These are phyloP conservation scores for Zelonia costaricensis DNA, from an alignment of 208 protist genomes.

Conservation along the genomic window DNA sequence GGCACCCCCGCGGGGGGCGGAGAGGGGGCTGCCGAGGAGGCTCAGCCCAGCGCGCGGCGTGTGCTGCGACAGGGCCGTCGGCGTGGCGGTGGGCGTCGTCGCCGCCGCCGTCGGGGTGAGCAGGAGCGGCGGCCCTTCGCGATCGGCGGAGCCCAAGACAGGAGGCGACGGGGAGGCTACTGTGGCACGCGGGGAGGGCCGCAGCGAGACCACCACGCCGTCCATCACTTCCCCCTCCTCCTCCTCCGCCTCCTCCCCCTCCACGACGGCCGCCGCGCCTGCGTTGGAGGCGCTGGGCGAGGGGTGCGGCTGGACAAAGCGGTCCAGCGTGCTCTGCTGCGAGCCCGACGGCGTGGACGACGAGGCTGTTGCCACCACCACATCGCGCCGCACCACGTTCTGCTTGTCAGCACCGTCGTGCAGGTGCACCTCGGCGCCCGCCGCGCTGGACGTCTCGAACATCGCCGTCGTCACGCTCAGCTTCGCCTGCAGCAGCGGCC, in stretches of 20 bases:
- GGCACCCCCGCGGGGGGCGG: neutral
- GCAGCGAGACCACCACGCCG: neutral
- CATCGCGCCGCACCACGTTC: constrained; percentile 48
- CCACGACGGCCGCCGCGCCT: constrained; percentile 5
- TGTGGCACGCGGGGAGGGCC: neutral
- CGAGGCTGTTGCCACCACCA: constrained; percentile 1
- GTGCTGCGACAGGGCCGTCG: constrained; percentile 3
- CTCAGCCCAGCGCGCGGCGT: constrained; percentile 1
- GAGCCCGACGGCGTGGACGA: constrained; percentile 19
- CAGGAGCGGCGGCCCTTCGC: constrained; percentile 1
- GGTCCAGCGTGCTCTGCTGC: constrained; percentile 56
- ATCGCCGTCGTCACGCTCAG: constrained; percentile 80
- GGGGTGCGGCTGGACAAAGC: constrained; percentile 30
- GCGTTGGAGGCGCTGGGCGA: too few species aligned
- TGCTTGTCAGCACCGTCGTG: constrained; percentile 36
- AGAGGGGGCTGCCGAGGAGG: constrained; percentile 9
- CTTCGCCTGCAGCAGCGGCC: constrained; percentile 90
- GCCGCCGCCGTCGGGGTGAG: too few species aligned
- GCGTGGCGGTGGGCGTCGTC: too few species aligned
- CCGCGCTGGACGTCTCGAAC: constrained; percentile 46
- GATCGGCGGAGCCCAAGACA: neutral
- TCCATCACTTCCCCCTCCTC: constrained; percentile 1
- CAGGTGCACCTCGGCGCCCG: constrained; percentile 30
- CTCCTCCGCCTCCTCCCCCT: neutral
- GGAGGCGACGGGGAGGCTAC: neutral